These are phyloP conservation scores for Aristolochia fimbriata DNA, from an alignment of 164 flowering plant genomes.

Conservation along the genomic window DNA sequence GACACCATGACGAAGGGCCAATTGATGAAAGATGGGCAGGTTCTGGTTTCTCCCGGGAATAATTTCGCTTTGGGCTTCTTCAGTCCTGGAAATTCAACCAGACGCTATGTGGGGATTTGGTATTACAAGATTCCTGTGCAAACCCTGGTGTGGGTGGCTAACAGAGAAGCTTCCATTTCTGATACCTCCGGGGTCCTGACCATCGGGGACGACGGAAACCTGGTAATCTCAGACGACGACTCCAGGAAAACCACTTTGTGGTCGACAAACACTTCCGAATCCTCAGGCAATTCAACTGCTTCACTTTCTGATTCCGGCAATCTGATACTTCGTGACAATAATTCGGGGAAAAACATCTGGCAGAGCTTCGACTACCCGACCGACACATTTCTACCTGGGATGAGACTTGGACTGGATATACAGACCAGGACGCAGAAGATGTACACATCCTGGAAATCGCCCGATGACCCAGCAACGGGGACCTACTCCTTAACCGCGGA, in stretches of 20 bases:
- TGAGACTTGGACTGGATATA: neutral
- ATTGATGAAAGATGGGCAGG: too few relatives aligned
- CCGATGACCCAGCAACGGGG: neutral
- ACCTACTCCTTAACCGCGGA: neutral
- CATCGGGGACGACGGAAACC: neutral
- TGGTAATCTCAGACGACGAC: neutral
- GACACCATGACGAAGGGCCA: too few relatives aligned
- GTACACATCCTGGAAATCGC: neutral
- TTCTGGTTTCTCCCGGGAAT: too few relatives aligned
- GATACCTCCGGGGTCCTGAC: neutral
- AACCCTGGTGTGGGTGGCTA: slow-evolving; percentile 5
- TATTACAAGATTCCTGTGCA: neutral
- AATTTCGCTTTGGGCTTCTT: too few relatives aligned
- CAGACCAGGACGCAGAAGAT: neutral
- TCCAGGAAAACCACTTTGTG: neutral
- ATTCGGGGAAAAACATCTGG: neutral
- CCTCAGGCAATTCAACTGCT: neutral
- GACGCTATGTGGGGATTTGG: neutral
- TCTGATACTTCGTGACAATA: neutral
- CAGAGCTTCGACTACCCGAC: slow-evolving; percentile 6
- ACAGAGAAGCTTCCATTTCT: neutral
- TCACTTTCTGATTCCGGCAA: slow-evolving; percentile 2
- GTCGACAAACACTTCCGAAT: neutral
- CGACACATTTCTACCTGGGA: neutral
- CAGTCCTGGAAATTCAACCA: too few relatives aligned